Base-by-base conservation (phyloP, 2,329 filamentous ascomycete genomes). In the Epichloe elymi region DNA sequence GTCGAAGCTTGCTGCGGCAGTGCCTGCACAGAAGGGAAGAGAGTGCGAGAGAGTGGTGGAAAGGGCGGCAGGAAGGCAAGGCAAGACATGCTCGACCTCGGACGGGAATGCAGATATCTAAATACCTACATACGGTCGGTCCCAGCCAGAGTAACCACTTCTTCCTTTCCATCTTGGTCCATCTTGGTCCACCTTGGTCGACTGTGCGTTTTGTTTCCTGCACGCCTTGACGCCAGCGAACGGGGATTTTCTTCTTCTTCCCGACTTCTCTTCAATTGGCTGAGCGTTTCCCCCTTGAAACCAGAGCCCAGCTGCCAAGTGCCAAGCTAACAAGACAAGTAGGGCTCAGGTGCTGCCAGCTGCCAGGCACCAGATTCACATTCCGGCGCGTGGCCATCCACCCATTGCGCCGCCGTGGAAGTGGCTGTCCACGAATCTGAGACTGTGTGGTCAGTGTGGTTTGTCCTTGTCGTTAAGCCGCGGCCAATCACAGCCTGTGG, bases 101-200 rank as follows among this genome's bases (percentile, higher is more conserved):
- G 38, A 46, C 33, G 57, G 57, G 52, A 53, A 55, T 51, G 55
- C 37, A 43, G n/a, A 52, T 47, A 47, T 51, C 57, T 59, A 58
- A 56, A 59, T 59, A 57, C 41, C 37, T 26, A 12, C 3, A 30
- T 30, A 10, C 26, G 26, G 26, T 30, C 26, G 26, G 26, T 30
- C 26, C 26, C 26, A 30, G 26, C 26, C 26, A 30, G 8, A 30
- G 26, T 8, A 30, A 30, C 3, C 26, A 30, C 26, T 30, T 30
- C 8, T 30, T 30, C 8, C 26, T 30, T 30, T 30, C 26, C 26
- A 30, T 30, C 3, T 30, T 30, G 23, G 23, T 26, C 23, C 23
- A 26, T 30, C 23, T 23, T 23, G 6, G 20, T 20, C 19, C 19
- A 19, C 2, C 23, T 30, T 30, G 26, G 26, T 30, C 8, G 8